phyloP scores from a whole-genome alignment of 106 monocot species.

The Dendrobium chrysotoxum region DNA sequence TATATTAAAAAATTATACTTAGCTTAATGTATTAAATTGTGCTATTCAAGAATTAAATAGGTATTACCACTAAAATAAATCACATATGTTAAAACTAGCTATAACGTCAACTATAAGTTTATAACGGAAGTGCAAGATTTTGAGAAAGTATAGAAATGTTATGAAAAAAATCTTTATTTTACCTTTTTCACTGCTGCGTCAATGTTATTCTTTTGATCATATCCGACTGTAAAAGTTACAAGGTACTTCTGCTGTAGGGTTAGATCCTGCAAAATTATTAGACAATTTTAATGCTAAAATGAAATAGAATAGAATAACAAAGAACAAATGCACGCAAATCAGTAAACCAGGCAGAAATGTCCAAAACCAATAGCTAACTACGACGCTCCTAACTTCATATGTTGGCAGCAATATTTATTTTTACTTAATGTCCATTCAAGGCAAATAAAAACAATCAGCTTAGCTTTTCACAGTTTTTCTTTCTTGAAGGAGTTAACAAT shows the following conservation, averaged over 20 bases:
- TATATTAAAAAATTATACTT: neutral
- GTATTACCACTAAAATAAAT: neutral
- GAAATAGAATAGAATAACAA: neutral
- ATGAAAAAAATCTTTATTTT: slow-evolving; percentile 6
- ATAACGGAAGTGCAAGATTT: neutral
- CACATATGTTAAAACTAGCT: neutral
- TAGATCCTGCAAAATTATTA: slow-evolving; percentile 42
- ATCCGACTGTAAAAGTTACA: slow-evolving; percentile 83
- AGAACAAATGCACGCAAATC: neutral
- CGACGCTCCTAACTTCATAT: too few species aligned
- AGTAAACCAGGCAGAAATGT: neutral
- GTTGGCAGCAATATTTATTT: too few species aligned
- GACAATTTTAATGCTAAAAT: neutral
- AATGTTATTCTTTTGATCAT: slow-evolving; percentile 61
- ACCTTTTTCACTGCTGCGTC: slow-evolving; percentile 84
- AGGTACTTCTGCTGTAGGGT: slow-evolving; percentile 58
- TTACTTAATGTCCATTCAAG: too few species aligned
- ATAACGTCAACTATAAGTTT: neutral
- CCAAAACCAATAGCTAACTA: too few species aligned
- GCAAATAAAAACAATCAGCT: too few species aligned
- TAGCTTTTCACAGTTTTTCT: too few species aligned
- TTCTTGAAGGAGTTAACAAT: too few species aligned
- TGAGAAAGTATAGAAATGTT: neutral
- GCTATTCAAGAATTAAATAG: neutral
- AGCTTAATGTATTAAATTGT: neutral